Base-by-base conservation (phyloP, 441 rosid species). In the Theobroma grandiflorum region DNA sequence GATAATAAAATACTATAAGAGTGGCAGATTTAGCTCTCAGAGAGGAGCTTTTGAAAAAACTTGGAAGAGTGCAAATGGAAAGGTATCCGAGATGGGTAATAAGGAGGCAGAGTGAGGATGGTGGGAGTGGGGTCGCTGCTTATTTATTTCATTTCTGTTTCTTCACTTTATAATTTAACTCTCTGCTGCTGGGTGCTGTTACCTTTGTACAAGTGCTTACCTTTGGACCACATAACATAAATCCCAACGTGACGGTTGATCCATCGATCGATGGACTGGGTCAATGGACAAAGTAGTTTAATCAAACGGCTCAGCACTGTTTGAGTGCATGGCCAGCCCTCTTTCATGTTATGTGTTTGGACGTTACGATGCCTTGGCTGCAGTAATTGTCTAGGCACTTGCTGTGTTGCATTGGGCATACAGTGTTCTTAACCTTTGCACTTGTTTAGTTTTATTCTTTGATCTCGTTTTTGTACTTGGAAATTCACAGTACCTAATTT, bases 21-120 rank as follows among this genome's bases (percentile, higher is more conserved):
- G 66, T 33, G 31, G 55, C 8, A 42, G 72, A 72, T 42, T 78
- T 62, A 75, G 72, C 53, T 78, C 79, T 65, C 80, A 81, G 81
- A 81, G 84, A 71, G 70, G 78, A 77, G 78, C 38, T 83, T 80
- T 69, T 69, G 58, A 76, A 66, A 71, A 69, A 53, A 16, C 9
- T 8, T 12, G 67, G 52, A 78, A 79, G 52, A 68, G 76, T 72
- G 88, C 61, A 79, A 52, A 62, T 72, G 89, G 86, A 81, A 88
- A 87, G 79, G 88, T 89, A 90, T 90, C 91, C 89, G 68, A 91
- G 90, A 91, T 59, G 78, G 75, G 58, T 71, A 82, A 83, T 84
- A 81, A 88, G 86, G 88, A 78, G 83, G 84, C 75, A 76, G 64
- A 80, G 80, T 69, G 85, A 74, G 80, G 70, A 52, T 76, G 87